Base-by-base conservation (phyloP, 169 alveolate genomes). In the Theileria parva region DNA sequence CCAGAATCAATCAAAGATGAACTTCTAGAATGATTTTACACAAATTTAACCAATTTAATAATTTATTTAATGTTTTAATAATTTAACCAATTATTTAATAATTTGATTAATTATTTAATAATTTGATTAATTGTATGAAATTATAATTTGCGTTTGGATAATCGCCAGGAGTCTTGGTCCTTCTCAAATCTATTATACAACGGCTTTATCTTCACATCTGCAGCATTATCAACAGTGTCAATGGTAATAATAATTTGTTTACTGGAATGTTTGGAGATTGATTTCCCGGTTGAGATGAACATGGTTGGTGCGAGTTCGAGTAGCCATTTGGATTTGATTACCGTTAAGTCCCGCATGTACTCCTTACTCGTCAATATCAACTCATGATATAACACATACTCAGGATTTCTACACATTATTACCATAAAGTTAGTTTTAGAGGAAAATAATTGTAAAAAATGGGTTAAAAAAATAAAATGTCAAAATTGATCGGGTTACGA, bases 381-480 rank as follows among this genome's bases (percentile, higher is more conserved):
- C 81, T 97, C 99, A 79, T 97, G 99, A 92, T 98, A 98, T 12
- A 98, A 98, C 23, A 97, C 96, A 96, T 99, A 98, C 78, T 97
- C 98, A n/a, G 99, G 99, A 51, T 92, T 88, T 74, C 95, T 92
- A 67, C 66, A 19, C 4, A 19, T 32, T 32, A 32, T 32, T 44
- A 44, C 53, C 11, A n/a, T 51, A 25, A 59, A 51, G 0, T 44
- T 11, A 44, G 5, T 32, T 44, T n/a, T n/a, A n/a, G n/a, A n/a
- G n/a, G 8, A 44, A 44, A 44, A 44, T 44, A 44, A 44, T 44
- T 44, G 17, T 7, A 44, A 44, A 44, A 44, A 44, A 11, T 11
- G 17, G 53, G 48, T 37, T 6, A 37, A 37, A 37, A 37, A 44
- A 44, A 44, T 11, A 11, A 44, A 44, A 44, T 4, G 53, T 44